These are phyloP conservation scores for Suillus variegatus DNA, from an alignment of 768 basidiomycete species.

Conservation along the genomic window DNA sequence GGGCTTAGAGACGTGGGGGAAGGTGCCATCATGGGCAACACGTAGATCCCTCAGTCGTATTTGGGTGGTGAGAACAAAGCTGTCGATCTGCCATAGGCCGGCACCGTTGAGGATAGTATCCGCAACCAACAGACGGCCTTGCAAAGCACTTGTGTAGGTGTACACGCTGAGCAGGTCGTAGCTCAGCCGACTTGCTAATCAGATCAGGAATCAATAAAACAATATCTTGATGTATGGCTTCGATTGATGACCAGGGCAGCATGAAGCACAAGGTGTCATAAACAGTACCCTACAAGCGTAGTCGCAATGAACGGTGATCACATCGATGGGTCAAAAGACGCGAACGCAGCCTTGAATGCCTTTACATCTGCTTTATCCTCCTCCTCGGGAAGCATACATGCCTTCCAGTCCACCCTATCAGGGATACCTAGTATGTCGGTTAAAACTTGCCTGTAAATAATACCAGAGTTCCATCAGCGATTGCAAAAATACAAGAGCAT, in stretches of 20 bases:
- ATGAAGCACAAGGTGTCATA: neutral
- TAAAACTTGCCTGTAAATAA: slow-evolving; percentile 67
- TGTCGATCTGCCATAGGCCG: slow-evolving; percentile 44
- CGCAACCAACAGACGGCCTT: slow-evolving; percentile 30
- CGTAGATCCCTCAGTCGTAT: slow-evolving; percentile 29
- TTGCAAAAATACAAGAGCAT: neutral
- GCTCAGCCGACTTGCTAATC: slow-evolving; percentile 39
- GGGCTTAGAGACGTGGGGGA: slow-evolving; percentile 37
- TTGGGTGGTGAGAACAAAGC: slow-evolving; percentile 9
- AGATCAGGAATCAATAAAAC: neutral
- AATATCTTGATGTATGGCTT: neutral
- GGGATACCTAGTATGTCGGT: slow-evolving; percentile 74
- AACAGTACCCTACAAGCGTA: neutral
- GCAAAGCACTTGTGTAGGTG: slow-evolving; percentile 38
- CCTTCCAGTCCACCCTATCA: slow-evolving; percentile 90
- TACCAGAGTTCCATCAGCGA: slow-evolving; percentile 11
- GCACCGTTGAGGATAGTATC: slow-evolving; percentile 49
- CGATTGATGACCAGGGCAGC: neutral
- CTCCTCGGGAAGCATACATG: slow-evolving; percentile 77
- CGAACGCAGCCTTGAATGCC: slow-evolving; percentile 83
- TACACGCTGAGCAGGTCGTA: slow-evolving; percentile 46
- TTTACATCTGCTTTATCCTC: slow-evolving; percentile 85
- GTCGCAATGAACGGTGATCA: slow-evolving; percentile 12
- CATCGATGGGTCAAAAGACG: slow-evolving; percentile 61
- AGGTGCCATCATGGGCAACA: slow-evolving; percentile 51